A percentile compares a stretch with the other conserved stretches of the same genome.
phyloP scores from a whole-genome alignment of 441 rosid genomes.

The Arabidopsis lyrata region DNA sequence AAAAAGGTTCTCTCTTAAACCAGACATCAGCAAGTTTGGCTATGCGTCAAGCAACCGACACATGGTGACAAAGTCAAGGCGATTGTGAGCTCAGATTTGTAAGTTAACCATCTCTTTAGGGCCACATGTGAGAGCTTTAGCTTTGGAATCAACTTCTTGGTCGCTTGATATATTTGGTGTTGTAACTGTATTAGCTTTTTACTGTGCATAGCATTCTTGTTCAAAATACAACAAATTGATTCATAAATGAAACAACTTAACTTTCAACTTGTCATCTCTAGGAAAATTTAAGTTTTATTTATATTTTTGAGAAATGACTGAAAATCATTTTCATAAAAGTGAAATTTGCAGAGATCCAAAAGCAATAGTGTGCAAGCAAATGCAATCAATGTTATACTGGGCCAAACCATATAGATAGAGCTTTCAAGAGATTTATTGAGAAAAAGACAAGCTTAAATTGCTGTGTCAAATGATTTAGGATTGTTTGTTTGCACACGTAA shows the following conservation, averaged over 20 bases:
- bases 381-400: conserved; percentile 32
- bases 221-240: conserved; percentile 11
- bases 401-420: conserved; percentile 27
- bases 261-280: conserved; percentile 13
- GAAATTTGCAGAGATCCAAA: conserved; percentile 33
- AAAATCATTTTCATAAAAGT: conserved; percentile 5
- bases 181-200: conserved; percentile 25
- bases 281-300: background rate
- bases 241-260: conserved; percentile 1
- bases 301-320: background rate
- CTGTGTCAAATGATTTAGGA: conserved; percentile 37
- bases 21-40: conserved; percentile 70
- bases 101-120: conserved; percentile 9
- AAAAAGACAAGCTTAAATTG: conserved; percentile 37
- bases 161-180: conserved; percentile 8
- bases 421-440: conserved; percentile 34
- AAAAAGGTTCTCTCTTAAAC: conserved; percentile 53
- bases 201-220: conserved; percentile 34
- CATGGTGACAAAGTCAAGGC: conserved; percentile 34
- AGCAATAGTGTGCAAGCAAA: conserved; percentile 6
- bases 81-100: conserved; percentile 50
- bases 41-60: conserved; percentile 44
- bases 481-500: conserved; percentile 34
- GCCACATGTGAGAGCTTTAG: conserved; percentile 15
- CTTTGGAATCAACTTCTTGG: conserved; percentile 20